Evolutionary conservation across 352 stramenopile species (phyloP), one percentile per base, ranked within the genome.

Genomic region (Globisporangium cylindrosporum): DNA sequence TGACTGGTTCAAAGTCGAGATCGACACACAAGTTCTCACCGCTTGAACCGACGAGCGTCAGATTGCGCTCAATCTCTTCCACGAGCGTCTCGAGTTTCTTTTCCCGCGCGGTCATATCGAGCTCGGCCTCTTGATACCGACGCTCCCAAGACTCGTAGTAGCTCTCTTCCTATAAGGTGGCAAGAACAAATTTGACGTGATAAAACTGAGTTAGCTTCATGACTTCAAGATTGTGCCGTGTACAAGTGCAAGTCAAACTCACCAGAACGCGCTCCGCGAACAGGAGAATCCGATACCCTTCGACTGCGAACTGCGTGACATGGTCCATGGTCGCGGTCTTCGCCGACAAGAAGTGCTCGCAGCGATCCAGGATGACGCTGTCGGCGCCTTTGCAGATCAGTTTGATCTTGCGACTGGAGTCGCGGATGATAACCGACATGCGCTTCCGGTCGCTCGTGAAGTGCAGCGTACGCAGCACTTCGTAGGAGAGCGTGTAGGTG

Each of bases 41-140:
- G 70, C 79, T 98, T 2, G 93, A 84, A 32, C 94, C 95, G 7
- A 98, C 77, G 25, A 97, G 69, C 32, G 78, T 91, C 25, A 98
- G 74, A 12, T 93, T 76, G 34, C 74, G 76, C 67, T 98, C 92
- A n/a, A 97, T 81, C 58, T 96, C 86, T 38, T 90, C 79, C 8
- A 91, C 72, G 1, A 93, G 69, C 0, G 68, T 70, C 48, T 89
- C 77, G 0, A 81, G 89, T 58, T 81, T 82, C 12, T 77, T 51
- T 36, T 92, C 85, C n/a, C 91, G 89, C 5, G 73, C 56, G 54
- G 82, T 67, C 59, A 95, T 90, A 34, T 91, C 81, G 2, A 93
- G 71, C 66, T 94, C 85, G 0, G 89, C 88, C 36, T 91, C 77
- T 34, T 83, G 71, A 49, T 86, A 97, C 5, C 83, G 74, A 27